Evolutionary conservation across 2,329 filamentous ascomycete genomes (phyloP).

Genomic region (Colletotrichum tabaci): DNA sequence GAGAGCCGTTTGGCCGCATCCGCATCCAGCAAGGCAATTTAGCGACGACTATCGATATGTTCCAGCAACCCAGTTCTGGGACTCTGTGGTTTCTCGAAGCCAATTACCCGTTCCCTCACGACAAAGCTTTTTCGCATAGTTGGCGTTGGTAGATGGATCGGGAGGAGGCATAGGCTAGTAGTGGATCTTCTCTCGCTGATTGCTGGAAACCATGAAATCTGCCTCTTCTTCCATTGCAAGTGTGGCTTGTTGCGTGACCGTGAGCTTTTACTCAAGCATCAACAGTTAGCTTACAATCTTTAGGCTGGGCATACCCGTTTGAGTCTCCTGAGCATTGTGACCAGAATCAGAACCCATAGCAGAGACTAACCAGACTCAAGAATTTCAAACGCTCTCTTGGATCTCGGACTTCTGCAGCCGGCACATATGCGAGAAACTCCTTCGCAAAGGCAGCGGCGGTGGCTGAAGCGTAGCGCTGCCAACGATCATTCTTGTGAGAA

Average conservation of each 20-base stretch:
- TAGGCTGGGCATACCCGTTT: no score
- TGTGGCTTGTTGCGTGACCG: not conserved
- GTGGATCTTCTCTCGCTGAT: not conserved
- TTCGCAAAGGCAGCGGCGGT: conserved; percentile 51
- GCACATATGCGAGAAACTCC: not conserved
- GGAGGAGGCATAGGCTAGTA: conserved; percentile 37
- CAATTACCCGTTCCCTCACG: conserved; percentile 38
- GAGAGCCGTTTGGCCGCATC: conserved; percentile 44
- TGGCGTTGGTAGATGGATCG: conserved; percentile 37
- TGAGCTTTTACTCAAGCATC: not conserved
- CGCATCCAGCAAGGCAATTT: conserved; percentile 40
- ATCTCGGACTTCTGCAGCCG: not conserved
- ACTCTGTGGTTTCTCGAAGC: conserved; percentile 33
- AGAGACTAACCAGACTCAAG: not conserved
- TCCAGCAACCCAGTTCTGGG: conserved; percentile 39
- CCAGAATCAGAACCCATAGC: no score
- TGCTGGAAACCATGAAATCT: not conserved
- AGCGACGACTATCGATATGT: conserved; percentile 43
- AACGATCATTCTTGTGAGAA: conserved; percentile 55
- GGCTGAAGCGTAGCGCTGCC: conserved; percentile 55
- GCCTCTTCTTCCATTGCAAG: not conserved
- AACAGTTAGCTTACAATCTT: not conserved
- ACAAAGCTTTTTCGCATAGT: conserved; percentile 28
- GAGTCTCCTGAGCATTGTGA: no score
- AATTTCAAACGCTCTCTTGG: not conserved